Base-by-base conservation (phyloP, 208 protist species). In the Trypanosoma avium region DNA sequence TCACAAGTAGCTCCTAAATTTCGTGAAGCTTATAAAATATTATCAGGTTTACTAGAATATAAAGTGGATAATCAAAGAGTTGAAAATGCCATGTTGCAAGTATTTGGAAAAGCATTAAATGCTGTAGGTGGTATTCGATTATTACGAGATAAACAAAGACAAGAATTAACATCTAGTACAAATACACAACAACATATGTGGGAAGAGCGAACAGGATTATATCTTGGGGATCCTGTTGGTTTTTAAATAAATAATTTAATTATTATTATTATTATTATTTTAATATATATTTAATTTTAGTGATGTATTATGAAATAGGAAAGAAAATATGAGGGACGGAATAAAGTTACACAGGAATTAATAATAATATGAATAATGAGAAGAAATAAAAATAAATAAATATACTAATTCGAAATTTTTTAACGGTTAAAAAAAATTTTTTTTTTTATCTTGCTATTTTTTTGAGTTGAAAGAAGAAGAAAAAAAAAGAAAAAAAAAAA, bases 1-100 rank as follows among this genome's bases (percentile, higher is more conserved):
- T 68, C 45, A 0, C 54, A 52, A n/a, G 70, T 91, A 1, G 67
- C 87, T 29, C 82, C 84, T 9, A 62, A 71, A n/a, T 89, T 92
- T 30, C 46, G 66, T 5, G 61, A 77, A 7, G 74, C 80, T 15
- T 76, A 75, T n/a, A 53, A 67, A 12, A 47, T 40, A 4, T 65
- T 91, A 19, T 47, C 45, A 6, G 17, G 24, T 15, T 36, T 89
- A 27, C 63, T 94, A 0, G 69, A 84, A 26, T 38, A 24, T 27
- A 32, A 5, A n/a, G 26, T 48, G 2, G 27, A 29, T 13, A 26
- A 33, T 12, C 4, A 4, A 21, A 45, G 21, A 7, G 33, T 78
- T 7, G 50, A 78, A 27, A 26, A 57, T 0, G 65, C 48, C 15
- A 33, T 75, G 62, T 21, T 36, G 2, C 7, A 33, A 10, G 59